Evolutionary conservation across 2,329 filamentous ascomycete genomes (phyloP).

Genomic region (Fusarium sp.): DNA sequence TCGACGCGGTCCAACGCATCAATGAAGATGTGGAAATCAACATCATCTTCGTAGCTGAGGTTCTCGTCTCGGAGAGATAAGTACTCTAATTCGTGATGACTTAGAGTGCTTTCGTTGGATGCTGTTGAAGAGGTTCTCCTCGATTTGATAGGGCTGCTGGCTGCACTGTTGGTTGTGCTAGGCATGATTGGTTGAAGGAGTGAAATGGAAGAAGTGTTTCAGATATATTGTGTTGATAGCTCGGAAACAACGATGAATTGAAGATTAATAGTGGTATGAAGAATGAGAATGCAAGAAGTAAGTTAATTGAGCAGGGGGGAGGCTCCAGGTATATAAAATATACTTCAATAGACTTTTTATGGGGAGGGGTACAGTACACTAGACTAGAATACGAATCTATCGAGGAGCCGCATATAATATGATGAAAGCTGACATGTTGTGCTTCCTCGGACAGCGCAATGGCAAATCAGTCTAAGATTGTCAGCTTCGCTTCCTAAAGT

Average conservation of each 20-base stretch:
- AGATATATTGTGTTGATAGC: not conserved
- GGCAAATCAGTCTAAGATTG: constrained; percentile 36
- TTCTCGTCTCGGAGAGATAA: constrained; percentile 40
- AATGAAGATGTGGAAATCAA: constrained; percentile 46
- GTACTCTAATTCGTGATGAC: constrained; percentile 42
- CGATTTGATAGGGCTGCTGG: constrained; percentile 30
- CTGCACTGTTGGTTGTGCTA: constrained; percentile 10
- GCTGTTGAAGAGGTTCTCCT: constrained; percentile 35
- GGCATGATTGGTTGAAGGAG: constrained; percentile 28
- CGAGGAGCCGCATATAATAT: constrained; percentile 29
- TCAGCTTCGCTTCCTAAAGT: constrained; percentile 41
- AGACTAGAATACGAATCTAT: constrained; percentile 20
- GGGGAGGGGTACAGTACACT: constrained; percentile 18
- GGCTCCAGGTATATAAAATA: constrained; percentile 21
- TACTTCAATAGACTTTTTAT: constrained; percentile 23
- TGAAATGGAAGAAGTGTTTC: not conserved
- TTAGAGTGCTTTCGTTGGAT: constrained; percentile 38
- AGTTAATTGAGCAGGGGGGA: constrained; percentile 20
- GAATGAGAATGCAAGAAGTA: constrained; percentile 7
- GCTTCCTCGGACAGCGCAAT: constrained; percentile 18
- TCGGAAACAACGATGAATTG: not conserved
- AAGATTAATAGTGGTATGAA: constrained; percentile 6
- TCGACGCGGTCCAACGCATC: constrained; percentile 45
- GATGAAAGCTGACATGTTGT: constrained; percentile 41
- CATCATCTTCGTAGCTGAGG: constrained; percentile 45